Evolutionary conservation across 768 basidiomycete genomes (phyloP).

Genomic region (Sarcodon sp.): DNA sequence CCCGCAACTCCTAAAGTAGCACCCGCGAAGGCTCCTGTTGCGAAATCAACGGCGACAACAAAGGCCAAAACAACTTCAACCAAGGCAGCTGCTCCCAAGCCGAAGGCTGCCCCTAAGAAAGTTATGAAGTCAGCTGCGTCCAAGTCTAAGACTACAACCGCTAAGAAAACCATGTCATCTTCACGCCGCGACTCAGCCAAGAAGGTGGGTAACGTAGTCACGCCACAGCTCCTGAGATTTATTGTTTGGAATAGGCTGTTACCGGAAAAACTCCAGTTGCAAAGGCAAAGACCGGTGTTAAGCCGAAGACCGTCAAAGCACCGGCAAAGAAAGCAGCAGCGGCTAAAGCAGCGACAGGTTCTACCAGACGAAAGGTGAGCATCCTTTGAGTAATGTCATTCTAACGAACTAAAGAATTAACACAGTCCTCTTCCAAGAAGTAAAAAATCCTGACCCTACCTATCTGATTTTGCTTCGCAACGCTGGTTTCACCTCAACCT

Average conservation of each 20-base stretch:
- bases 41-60: constrained; percentile 16
- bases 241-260: constrained; percentile 27
- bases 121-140: constrained; percentile 18
- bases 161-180: constrained; percentile 21
- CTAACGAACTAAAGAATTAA: not conserved
- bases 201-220: constrained; percentile 32
- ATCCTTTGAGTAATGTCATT: not conserved
- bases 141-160: constrained; percentile 18
- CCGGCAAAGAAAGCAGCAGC: constrained; percentile 12
- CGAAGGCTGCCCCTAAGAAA: constrained; percentile 20
- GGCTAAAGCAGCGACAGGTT: constrained; percentile 5
- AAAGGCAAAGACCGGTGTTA: not conserved
- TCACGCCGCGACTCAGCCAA: constrained; percentile 45
- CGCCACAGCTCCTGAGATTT: not conserved
- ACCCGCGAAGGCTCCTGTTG: constrained; percentile 16
- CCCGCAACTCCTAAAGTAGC: constrained; percentile 11
- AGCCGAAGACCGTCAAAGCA: constrained; percentile 16
- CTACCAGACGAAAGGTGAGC: constrained; percentile 5
- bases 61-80: constrained; percentile 8
- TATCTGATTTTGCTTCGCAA: not conserved
- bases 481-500: not conserved
- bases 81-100: constrained; percentile 14
- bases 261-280: constrained; percentile 32
- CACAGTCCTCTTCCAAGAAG: not conserved
- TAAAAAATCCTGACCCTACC: not conserved